Evolutionary conservation across 2,329 filamentous ascomycete genomes (phyloP).

Genomic region (Coniochaeta sp.): DNA sequence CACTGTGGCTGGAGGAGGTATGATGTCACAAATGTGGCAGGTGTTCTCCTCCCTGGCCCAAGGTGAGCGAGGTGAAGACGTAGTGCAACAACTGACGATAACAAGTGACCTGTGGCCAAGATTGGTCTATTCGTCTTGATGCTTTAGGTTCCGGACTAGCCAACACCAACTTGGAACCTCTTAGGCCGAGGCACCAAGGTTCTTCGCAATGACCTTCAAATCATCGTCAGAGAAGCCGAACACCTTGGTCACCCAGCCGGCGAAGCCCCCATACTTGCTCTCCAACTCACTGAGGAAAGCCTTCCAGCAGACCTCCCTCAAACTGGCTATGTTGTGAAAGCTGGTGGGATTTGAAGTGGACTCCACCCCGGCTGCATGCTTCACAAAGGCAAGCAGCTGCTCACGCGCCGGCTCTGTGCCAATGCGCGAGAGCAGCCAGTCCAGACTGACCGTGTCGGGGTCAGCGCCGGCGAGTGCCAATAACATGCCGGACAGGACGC

Average conservation of each 20-base stretch:
- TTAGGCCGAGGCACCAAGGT: slow-evolving; percentile 22
- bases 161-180: background rate
- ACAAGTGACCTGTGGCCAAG: too few relatives aligned
- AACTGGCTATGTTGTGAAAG: slow-evolving; percentile 39
- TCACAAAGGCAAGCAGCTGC: slow-evolving; percentile 35
- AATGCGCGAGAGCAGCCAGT: slow-evolving; percentile 49
- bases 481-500: slow-evolving; percentile 43
- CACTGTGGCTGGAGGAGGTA: background rate
- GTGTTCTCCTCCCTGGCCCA: too few relatives aligned
- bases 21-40: background rate
- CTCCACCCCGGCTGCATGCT: slow-evolving; percentile 26
- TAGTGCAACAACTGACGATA: too few relatives aligned
- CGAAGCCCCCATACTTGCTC: slow-evolving; percentile 39
- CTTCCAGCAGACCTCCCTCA: slow-evolving; percentile 36
- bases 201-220: slow-evolving; percentile 37
- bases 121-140: too few relatives aligned
- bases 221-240: slow-evolving; percentile 41
- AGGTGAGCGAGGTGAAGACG: too few relatives aligned
- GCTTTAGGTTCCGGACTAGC: background rate
- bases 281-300: slow-evolving; percentile 37
- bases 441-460: slow-evolving; percentile 32
- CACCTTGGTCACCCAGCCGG: slow-evolving; percentile 35
- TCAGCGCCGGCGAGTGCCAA: slow-evolving; percentile 40
- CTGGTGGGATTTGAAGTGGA: slow-evolving; percentile 33
- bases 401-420: slow-evolving; percentile 44